Conservation (phyloP, 2,329 filamentous ascomycete genomes). For the Elsinoe australis region DNA sequence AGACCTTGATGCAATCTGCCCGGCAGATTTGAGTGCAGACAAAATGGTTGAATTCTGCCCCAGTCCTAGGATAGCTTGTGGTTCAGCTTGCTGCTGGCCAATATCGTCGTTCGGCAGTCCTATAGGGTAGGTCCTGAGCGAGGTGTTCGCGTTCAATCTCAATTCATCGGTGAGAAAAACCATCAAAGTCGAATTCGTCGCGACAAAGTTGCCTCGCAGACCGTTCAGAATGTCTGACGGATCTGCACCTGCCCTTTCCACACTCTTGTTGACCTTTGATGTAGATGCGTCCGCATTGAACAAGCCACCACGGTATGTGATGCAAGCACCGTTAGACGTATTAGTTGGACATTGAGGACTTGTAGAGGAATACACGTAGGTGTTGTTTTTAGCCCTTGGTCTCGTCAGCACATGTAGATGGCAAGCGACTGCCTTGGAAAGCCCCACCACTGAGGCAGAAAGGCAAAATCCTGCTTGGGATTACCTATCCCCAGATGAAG, state of each 20-base stretch:
- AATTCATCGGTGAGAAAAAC: background rate
- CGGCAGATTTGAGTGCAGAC: background rate
- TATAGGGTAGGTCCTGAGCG: background rate
- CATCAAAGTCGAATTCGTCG: background rate
- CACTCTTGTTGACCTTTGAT: background rate
- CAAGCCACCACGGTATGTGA: background rate
- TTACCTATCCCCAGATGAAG: background rate
- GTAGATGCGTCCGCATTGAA: background rate
- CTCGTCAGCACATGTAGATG: background rate
- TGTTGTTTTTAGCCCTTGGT: slow-evolving; percentile 7
- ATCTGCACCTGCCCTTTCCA: background rate
- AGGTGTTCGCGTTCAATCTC: background rate
- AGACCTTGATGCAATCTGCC: background rate
- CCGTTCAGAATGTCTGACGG: background rate
- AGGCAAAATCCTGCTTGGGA: background rate
- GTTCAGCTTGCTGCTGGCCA: background rate
- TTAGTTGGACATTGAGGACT: background rate
- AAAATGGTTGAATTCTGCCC: slow-evolving; percentile 3
- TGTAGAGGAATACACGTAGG: background rate
- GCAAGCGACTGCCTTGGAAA: background rate
- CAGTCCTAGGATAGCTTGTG: background rate
- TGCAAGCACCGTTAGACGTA: background rate
- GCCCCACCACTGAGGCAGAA: slow-evolving; percentile 4
- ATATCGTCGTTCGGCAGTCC: background rate
- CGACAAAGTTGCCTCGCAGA: background rate